Percentiles rank a stretch among this genome's conserved stretches.
Conservation (phyloP, 2,329 filamentous ascomycete genomes). For the Exophiala sp. region DNA sequence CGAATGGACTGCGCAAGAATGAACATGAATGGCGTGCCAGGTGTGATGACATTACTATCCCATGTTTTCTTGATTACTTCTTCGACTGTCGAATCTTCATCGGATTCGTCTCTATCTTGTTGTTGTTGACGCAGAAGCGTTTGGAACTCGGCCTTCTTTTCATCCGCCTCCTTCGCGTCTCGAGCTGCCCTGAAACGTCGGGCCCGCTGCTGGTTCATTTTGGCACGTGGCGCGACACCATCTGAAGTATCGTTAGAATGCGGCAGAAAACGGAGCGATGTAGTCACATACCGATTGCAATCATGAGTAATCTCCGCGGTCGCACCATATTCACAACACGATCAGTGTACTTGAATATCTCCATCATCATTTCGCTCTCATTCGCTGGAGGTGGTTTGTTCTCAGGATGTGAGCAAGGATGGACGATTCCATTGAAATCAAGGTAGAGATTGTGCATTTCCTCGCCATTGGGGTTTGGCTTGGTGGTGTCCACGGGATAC, state of each 20-base stretch:
- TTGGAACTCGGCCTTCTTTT: slow-evolving; percentile 80
- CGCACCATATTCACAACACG: slow-evolving; percentile 98
- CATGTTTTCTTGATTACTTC: slow-evolving; percentile 77
- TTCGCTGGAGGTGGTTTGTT: slow-evolving; percentile 84
- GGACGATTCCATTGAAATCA: slow-evolving; percentile 99
- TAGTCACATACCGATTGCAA: slow-evolving; percentile 69
- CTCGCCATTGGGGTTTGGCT: slow-evolving; percentile 91
- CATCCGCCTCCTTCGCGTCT: slow-evolving; percentile 89
- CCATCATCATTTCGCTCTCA: slow-evolving; percentile 99
- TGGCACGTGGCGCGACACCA: slow-evolving; percentile 92
- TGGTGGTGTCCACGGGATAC: slow-evolving; percentile 77
- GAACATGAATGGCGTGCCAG: slow-evolving; percentile 98
- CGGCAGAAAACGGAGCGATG: neutral
- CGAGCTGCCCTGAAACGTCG: slow-evolving; percentile 90
- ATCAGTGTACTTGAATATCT: slow-evolving; percentile 97
- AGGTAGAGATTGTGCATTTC: slow-evolving; percentile 97
- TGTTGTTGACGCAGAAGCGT: slow-evolving; percentile 72
- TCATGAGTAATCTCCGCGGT: slow-evolving; percentile 91
- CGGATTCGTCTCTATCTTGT: slow-evolving; percentile 55
- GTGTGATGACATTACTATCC: slow-evolving; percentile 83
- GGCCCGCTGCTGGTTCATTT: slow-evolving; percentile 99
- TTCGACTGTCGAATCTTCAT: slow-evolving; percentile 52
- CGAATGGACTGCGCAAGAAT: slow-evolving; percentile 81
- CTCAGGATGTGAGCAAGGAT: slow-evolving; percentile 96
- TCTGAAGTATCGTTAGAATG: slow-evolving; percentile 49